Evolutionary conservation across 73 alveolate genomes (phyloP), one percentile per base, ranked within the genome.

Genomic region (Paramecium pentaurelia): DNA sequence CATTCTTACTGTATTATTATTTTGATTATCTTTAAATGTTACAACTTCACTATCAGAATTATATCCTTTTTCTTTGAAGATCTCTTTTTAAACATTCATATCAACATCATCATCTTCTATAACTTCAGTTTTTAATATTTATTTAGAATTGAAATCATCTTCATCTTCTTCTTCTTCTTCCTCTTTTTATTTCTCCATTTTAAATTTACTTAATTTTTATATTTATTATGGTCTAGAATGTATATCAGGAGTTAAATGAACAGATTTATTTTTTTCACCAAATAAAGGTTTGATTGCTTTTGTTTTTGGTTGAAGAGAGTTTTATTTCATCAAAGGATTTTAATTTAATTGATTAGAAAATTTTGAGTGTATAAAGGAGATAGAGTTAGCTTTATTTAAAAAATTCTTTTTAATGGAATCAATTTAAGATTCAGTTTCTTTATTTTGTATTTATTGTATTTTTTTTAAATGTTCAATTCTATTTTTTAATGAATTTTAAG

Each of bases 1-100:
- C 49, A 87, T 64, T 5, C 93, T 58, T 25, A 87, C 71, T 16
- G 47, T 80, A 7, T 18, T 47, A 27, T 22, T 45, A 32, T 44
- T 80, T 47, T 80, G n/a, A 32, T 18, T 44, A 4, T 34, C 91
- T 32, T 80, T 44, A 7, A 80, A 42, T 16, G 47, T 80, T 28
- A 80, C 77, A 20, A 80, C 73, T 44, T 80, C 91, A 10, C 77
- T 32, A 80, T 80, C 91, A 28, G 91, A 80, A 80, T 32, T 32
- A 25, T 80, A 80, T 44, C 94, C 87, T 71, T 89, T 89, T 64
- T 89, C 77, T 64, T 64, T 64, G 30, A 64, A 59, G 6, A 59
- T 44, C 40, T 87, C 93, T 40, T 87, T 87, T 44, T 87, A 36
- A 10, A 77, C 30, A 36, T 87, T 58, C 30, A 87, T 64, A 32